Evolutionary conservation across 2,329 filamentous ascomycete genomes (phyloP).

Genomic region (Pezizomycotina sp.): DNA sequence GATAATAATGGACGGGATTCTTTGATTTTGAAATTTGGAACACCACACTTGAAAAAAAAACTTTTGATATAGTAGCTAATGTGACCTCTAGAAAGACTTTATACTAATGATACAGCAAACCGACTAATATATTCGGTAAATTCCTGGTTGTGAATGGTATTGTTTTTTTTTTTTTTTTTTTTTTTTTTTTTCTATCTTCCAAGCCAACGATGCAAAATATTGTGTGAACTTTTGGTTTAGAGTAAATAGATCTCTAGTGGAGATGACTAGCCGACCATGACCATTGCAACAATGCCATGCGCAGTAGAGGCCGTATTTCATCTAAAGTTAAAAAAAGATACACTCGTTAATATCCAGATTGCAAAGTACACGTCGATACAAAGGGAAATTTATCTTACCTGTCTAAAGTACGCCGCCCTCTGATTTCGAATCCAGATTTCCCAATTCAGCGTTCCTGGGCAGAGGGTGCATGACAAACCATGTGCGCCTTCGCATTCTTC

Average conservation of each 20-base stretch:
- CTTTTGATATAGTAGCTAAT: neutral
- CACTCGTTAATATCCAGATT: no score
- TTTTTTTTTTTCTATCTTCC: conserved; percentile 3
- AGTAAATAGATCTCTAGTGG: no score
- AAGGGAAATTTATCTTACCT: conserved; percentile 61
- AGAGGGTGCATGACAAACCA: conserved; percentile 93
- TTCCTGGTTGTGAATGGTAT: conserved; percentile 12
- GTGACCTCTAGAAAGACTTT: neutral
- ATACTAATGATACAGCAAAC: conserved; percentile 2
- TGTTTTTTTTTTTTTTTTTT: conserved; percentile 7
- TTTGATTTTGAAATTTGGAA: conserved; percentile 6
- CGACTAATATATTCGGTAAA: no score
- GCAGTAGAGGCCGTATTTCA: conserved; percentile 4
- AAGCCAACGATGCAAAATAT: no score
- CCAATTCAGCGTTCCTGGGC: conserved; percentile 82
- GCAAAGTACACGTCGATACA: neutral
- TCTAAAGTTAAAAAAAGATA: no score
- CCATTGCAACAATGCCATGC: no score
- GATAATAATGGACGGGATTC: conserved; percentile 3
- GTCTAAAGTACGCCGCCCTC: conserved; percentile 92
- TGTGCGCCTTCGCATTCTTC: conserved; percentile 78
- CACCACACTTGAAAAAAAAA: neutral
- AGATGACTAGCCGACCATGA: no score
- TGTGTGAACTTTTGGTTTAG: no score
- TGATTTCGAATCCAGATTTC: conserved; percentile 97